phyloP scores from a whole-genome alignment of 768 basidiomycete species.

The Pilatotrama ljubarskyi region DNA sequence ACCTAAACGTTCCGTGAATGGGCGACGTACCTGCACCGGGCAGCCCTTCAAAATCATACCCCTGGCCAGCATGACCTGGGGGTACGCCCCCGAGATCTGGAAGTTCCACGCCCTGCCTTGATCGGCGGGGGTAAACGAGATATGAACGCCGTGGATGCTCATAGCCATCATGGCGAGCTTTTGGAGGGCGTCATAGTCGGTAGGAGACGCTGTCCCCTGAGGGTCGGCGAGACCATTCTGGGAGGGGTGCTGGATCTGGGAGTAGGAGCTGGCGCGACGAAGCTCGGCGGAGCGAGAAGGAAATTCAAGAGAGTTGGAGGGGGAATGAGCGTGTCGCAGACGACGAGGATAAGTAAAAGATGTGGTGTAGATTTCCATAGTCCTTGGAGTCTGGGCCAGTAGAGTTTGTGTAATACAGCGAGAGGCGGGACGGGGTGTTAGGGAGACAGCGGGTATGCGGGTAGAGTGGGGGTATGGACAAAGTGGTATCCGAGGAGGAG shows the following conservation, averaged over 20 bases:
- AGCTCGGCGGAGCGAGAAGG: slow-evolving; percentile 43
- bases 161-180: slow-evolving; percentile 76
- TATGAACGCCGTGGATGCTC: slow-evolving; percentile 79
- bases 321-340: slow-evolving; percentile 66
- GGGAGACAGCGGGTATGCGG: slow-evolving; percentile 35
- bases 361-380: slow-evolving; percentile 94
- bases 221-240: slow-evolving; percentile 33
- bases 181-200: slow-evolving; percentile 72
- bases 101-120: slow-evolving; percentile 83
- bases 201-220: slow-evolving; percentile 37
- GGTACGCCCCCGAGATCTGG: slow-evolving; percentile 86
- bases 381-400: slow-evolving; percentile 20
- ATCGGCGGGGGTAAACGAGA: slow-evolving; percentile 75
- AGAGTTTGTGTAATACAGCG: slow-evolving; percentile 30
- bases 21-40: slow-evolving; percentile 68
- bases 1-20: not conserved
- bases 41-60: slow-evolving; percentile 89
- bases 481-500: slow-evolving; percentile 35
- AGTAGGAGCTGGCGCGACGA: slow-evolving; percentile 39
- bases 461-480: slow-evolving; percentile 35
- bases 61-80: slow-evolving; percentile 88
- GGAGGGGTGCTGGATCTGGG: slow-evolving; percentile 38
- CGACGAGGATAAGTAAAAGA: slow-evolving; percentile 91
- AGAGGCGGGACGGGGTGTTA: slow-evolving; percentile 28
- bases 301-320: slow-evolving; percentile 65